Evolutionary conservation across 108 stramenopile species (phyloP), one percentile per base, ranked within the genome.

Genomic region (Skeletonema tropicum): DNA sequence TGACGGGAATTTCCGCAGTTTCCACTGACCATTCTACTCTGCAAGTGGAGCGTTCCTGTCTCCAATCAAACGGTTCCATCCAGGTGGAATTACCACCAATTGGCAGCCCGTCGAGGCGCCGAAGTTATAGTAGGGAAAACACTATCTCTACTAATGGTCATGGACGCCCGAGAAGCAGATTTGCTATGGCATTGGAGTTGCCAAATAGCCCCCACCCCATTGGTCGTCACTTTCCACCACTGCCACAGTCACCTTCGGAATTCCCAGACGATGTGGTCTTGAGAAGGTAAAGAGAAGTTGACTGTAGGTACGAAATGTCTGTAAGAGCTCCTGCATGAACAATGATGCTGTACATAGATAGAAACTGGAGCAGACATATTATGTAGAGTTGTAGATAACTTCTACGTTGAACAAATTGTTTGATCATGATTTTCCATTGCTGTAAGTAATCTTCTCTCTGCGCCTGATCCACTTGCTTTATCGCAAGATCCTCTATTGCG

Each of bases 1-100:
- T 94, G 70, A 94, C 93, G 13, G 93, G 93, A 3, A 85, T 94
- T 33, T 88, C 88, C 7, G 90, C 87, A 7, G 79, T 92, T 36
- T 90, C 87, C n/a, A 79, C 79, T 8, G 85, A 86, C 15, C 87
- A 92, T 72, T 91, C 93, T 3, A 81, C 86, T 42, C 59, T 94
- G 31, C 64, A 73, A 6, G 68, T 94, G 64, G 66, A 68, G 33
- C 57, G 83, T 14, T 86, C 87, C 21, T 91, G 92, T 60, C 79
- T 94, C 48, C 74, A 87, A 9, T 73, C 79, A 11, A 94, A 94
- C 81, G 88, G 85, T 33, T 77, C 90, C 14, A 68, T 79, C 49
- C 91, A 92, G 35, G 63, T 94, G 52, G 93, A 94, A 59, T 64
- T 94, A 74, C 93, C 93, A 60, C 77, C 87, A 7, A 13, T 74